Evolutionary conservation across 192 early-diverging fungal genomes (phyloP).

Genomic region (Coemansia erecta): DNA sequence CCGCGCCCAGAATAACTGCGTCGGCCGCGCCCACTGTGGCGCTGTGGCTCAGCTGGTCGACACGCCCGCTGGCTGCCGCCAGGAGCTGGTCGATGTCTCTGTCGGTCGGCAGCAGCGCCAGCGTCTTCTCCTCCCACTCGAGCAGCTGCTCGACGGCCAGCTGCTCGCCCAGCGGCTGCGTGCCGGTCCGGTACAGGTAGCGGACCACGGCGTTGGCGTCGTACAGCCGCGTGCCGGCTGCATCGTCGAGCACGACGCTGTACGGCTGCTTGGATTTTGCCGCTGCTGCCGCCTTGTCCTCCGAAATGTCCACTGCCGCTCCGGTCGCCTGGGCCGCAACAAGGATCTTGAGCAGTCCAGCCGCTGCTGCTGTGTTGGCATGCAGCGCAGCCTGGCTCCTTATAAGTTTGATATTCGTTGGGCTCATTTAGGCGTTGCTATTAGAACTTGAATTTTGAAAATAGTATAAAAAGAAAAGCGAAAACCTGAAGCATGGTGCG

Average conservation of each 20-base stretch:
- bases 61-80: conserved; percentile 15
- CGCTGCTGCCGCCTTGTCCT: conserved; percentile 10
- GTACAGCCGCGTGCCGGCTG: conserved; percentile 29
- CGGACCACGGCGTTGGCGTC: conserved; percentile 52
- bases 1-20: conserved; percentile 36
- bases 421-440: background rate
- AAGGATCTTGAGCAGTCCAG: conserved; percentile 48
- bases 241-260: conserved; percentile 25
- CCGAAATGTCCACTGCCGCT: conserved; percentile 18
- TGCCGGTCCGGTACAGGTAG: conserved; percentile 29
- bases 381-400: conserved; percentile 32
- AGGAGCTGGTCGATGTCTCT: conserved; percentile 26
- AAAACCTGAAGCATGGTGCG: background rate
- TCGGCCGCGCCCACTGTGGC: conserved; percentile 24
- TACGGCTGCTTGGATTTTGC: conserved; percentile 43
- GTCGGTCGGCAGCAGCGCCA: conserved; percentile 24
- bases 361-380: conserved; percentile 48
- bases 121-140: conserved; percentile 52
- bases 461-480: background rate
- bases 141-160: conserved; percentile 40
- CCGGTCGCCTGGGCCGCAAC: conserved; percentile 37
- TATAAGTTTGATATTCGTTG: conserved; percentile 20
- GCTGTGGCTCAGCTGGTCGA: conserved; percentile 8
- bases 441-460: conserved; percentile 3
- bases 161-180: conserved; percentile 23